Evolutionary conservation across 2,329 filamentous ascomycete species (phyloP).

Genomic region (Aspergillus tanneri): DNA sequence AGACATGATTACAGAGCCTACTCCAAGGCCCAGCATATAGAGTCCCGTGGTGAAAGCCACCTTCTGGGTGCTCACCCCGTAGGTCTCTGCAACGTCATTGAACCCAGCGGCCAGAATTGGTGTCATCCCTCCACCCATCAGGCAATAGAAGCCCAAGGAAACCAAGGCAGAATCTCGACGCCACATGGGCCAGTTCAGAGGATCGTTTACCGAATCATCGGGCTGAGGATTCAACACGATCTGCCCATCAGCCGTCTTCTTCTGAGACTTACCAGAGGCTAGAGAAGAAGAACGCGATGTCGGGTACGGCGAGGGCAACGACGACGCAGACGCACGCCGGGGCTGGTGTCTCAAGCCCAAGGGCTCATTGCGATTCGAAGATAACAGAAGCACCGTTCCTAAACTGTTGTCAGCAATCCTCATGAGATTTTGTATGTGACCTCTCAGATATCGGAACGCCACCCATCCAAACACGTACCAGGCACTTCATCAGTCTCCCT

Average conservation of each 20-base stretch:
- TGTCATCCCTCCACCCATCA: conserved; percentile 90
- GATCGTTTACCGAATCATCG: conserved; percentile 85
- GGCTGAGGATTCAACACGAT: conserved; percentile 91
- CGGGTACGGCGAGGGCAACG: conserved; percentile 49
- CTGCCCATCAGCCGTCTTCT: conserved; percentile 75
- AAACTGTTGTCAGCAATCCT: not conserved
- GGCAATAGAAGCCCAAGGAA: conserved; percentile 85
- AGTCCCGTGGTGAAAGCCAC: conserved; percentile 87
- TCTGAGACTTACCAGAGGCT: conserved; percentile 50
- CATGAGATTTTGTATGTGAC: too few relatives aligned
- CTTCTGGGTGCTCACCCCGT: conserved; percentile 64
- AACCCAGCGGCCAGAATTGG: conserved; percentile 89
- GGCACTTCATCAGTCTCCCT: conserved; percentile 81
- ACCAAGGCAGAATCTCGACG: conserved; percentile 76
- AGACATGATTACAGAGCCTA: conserved; percentile 80
- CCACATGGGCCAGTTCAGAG: conserved; percentile 85
- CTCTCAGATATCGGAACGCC: too few relatives aligned
- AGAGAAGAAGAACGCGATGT: conserved; percentile 42
- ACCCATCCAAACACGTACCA: conserved; percentile 52
- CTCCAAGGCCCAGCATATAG: conserved; percentile 88
- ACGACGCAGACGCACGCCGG: conserved; percentile 57
- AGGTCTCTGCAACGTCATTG: conserved; percentile 68
- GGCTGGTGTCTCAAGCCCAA: conserved; percentile 63
- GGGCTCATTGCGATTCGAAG: conserved; percentile 61
- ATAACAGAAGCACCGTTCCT: conserved; percentile 63